Base-by-base conservation (phyloP, 192 early-diverging fungal species). In the Phlyctochytrium bullatum region DNA sequence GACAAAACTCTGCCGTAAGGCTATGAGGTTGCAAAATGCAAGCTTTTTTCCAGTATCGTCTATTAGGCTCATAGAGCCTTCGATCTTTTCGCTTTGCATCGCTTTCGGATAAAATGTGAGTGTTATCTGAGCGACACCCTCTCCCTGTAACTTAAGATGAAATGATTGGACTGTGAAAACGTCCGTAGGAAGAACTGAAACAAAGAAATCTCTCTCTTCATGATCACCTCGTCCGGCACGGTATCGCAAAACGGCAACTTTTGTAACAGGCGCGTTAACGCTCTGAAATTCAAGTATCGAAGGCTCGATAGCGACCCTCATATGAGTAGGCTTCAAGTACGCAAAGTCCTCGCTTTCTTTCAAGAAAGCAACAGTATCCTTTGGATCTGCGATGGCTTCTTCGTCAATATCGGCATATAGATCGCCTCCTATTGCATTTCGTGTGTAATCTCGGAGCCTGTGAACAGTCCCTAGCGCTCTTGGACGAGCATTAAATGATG, bases 161-260 rank as follows among this genome's bases (percentile, higher is more conserved):
- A 82, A 84, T 23, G 62, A 31, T 27, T 72, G 74, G 27, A 83
- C 68, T 2, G 77, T 69, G 61, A 87, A 87, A 0, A 85, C 69
- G 30, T 83, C 83, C 14, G 69, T 59, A 0, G 85, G 85, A 27
- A 82, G 72, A 16, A 84, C 80, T 1, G 80, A 71, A 6, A 85
- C 40, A 63, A 87, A 87, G 52, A 83, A 80, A 52, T 87, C 85
- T 17, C 81, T 67, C 59, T 87, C 80, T 6, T 68, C 74, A 40
- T 78, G 76, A 52, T 87, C 85, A 32, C 85, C 85, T 34, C 85
- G 76, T n/a, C 74, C 69, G 1, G 85, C 77, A 23, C 81, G 74
- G 59, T 80, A 83, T 36, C 83, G 51, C 17, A 87, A 52, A 0
- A 83, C 72, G 16, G 71, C 68, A 2, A 71, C 64, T 67, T 85